These are phyloP conservation scores for Neurospora intermedia DNA, from an alignment of 495 filamentous ascomycete genomes.

Conservation along the genomic window DNA sequence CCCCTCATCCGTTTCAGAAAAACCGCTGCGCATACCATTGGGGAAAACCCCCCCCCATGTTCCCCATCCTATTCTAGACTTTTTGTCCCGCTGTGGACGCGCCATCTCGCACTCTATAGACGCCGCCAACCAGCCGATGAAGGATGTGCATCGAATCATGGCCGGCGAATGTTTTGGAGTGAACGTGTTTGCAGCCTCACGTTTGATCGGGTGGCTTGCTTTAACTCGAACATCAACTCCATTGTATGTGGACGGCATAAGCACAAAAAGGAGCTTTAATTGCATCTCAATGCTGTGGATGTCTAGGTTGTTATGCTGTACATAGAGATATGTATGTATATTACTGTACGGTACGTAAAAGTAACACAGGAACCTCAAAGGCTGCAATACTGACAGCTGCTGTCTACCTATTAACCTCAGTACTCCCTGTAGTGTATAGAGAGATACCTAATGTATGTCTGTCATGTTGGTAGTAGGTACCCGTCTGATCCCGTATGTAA, in stretches of 20 bases:
- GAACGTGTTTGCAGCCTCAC: background rate
- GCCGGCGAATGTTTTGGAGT: background rate
- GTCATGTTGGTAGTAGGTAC: background rate
- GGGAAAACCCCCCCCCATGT: background rate
- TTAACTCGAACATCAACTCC: background rate
- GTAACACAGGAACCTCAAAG: background rate
- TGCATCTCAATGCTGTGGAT: background rate
- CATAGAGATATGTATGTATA: background rate
- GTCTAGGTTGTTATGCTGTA: background rate
- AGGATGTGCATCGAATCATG: background rate
- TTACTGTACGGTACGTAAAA: too few relatives aligned
- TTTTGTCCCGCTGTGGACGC: background rate
- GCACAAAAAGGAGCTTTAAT: background rate
- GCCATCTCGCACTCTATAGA: background rate
- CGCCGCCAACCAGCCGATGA: background rate
- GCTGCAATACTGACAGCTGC: background rate
- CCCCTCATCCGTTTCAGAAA: background rate
- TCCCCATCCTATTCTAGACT: background rate
- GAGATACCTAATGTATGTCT: background rate
- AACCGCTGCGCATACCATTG: background rate
- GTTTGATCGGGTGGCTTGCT: background rate
- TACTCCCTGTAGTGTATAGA: background rate
- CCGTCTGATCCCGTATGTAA: background rate
- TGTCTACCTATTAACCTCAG: background rate
- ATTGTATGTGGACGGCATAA: background rate